Base-by-base conservation (phyloP, 495 filamentous ascomycete genomes). In the Bacidia gigantensis region DNA sequence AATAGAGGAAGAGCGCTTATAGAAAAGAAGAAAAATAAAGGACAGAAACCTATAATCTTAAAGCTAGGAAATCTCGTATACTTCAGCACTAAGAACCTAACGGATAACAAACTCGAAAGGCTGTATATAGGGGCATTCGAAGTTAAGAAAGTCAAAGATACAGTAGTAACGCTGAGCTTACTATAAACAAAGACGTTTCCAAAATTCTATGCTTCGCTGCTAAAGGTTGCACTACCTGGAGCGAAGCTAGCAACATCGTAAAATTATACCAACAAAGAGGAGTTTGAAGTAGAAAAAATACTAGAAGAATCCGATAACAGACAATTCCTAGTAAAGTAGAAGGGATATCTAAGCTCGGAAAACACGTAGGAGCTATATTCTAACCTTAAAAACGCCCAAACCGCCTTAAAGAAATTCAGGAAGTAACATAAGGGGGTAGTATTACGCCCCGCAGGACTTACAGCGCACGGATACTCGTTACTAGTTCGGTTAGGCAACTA, bases 251-350 rank as follows among this genome's bases (percentile, higher is more conserved):
- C 10, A 18, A 46, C 20, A 11, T n/a, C 14, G 24, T 49, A 43
- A 40, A 35, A 32, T 57, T 53, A 52, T 51, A 50, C 21, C 5
- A 44, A 7, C 5, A 44, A 44, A 44, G 41, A 44, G 5, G 21
- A 35, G 14, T 35, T 7, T 5, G 29, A 35, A 35, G 14, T 35
- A 35, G 29, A 35, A 14, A 35, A 35, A 35, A 35, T 35, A 35
- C 14, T 35, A 35, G 14, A 35, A 35, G 29, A 35, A 35, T n/a
- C n/a, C n/a, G 14, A 35, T 14, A 7, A 35, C 5, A 14, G 29
- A 5, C 14, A 5, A 7, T 35, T 35, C 14, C 14, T 35, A 35
- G 14, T 35, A 5, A 35, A 35, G 14, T 35, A 35, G 29, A 35
- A 35, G 29, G 14, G 14, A 5, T 35, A 7, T 35, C 29, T 35